These are phyloP conservation scores for Chalciporus sphaerocephalus DNA, from an alignment of 768 basidiomycete genomes.

Conservation along the genomic window DNA sequence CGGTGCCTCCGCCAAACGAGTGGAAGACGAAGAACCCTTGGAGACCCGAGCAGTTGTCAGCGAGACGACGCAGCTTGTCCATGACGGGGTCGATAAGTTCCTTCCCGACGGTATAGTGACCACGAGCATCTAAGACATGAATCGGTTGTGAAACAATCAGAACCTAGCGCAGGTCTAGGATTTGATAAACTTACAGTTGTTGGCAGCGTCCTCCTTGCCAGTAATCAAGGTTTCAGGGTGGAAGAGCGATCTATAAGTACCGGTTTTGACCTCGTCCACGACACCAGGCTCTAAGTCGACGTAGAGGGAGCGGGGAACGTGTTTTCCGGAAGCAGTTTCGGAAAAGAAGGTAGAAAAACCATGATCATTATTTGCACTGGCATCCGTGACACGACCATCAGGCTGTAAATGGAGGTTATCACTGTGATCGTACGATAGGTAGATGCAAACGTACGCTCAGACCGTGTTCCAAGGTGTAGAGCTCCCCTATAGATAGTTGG, in stretches of 20 bases:
- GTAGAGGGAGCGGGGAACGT: constrained; percentile 95
- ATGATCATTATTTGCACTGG: constrained; percentile 53
- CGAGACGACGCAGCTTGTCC: constrained; percentile 94
- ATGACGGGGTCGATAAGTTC: constrained; percentile 95
- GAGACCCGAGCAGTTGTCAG: constrained; percentile 96
- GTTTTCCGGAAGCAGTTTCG: constrained; percentile 88
- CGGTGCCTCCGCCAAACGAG: constrained; percentile 99
- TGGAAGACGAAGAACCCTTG: constrained; percentile 99
- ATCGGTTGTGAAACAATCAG: constrained; percentile 13
- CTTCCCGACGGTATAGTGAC: constrained; percentile 98
- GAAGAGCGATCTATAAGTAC: constrained; percentile 89
- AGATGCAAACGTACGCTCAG: constrained; percentile 63
- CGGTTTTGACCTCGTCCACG: constrained; percentile 92
- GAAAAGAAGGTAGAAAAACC: constrained; percentile 99
- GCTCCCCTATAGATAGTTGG: constrained; percentile 64
- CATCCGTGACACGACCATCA: constrained; percentile 79
- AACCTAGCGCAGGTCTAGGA: background rate
- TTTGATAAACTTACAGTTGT: constrained; percentile 77
- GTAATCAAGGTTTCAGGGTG: constrained; percentile 96
- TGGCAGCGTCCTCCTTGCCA: constrained; percentile 98
- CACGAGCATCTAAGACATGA: constrained; percentile 76
- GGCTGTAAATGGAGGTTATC: constrained; percentile 49
- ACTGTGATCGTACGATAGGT: constrained; percentile 7
- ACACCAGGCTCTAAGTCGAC: constrained; percentile 93
- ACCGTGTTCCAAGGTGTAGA: constrained; percentile 97